These are phyloP conservation scores for Boletus eberwhitei DNA, from an alignment of 768 basidiomycete species.

Conservation along the genomic window DNA sequence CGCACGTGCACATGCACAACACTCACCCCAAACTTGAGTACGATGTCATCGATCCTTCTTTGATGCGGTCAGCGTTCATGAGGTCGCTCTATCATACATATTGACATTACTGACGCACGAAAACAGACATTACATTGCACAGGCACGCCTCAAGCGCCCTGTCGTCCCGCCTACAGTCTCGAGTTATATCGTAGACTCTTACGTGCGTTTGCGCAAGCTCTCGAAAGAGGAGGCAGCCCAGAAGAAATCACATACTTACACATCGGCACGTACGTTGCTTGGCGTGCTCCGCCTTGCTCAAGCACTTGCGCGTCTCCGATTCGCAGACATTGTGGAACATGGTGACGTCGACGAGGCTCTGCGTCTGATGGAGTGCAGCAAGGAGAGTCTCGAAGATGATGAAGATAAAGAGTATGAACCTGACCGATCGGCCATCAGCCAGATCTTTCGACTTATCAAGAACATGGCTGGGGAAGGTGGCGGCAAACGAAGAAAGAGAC, in stretches of 20 bases:
- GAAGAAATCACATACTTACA: conserved; percentile 90
- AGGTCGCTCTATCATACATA: background rate
- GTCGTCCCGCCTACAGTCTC: conserved; percentile 88
- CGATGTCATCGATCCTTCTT: conserved; percentile 78
- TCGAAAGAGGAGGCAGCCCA: conserved; percentile 87
- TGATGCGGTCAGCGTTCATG: conserved; percentile 69
- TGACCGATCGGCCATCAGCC: conserved; percentile 76
- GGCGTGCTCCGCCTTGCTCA: conserved; percentile 93
- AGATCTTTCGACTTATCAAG: conserved; percentile 90
- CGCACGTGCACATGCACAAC: conserved; percentile 97
- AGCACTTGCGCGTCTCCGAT: conserved; percentile 89
- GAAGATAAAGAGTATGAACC: conserved; percentile 63
- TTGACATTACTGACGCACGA: conserved; percentile 1
- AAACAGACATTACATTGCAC: conserved; percentile 88
- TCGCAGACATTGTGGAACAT: conserved; percentile 73
- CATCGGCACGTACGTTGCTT: conserved; percentile 92
- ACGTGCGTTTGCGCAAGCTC: conserved; percentile 90
- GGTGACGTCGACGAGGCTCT: conserved; percentile 95
- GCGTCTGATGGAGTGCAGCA: conserved; percentile 95
- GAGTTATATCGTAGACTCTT: conserved; percentile 90
- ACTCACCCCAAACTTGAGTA: conserved; percentile 80
- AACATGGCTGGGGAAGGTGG: conserved; percentile 61
- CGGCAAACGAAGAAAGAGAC: conserved; percentile 38
- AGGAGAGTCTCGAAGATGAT: conserved; percentile 84
- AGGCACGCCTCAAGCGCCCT: conserved; percentile 83